Conservation (phyloP, 345 rosid species). For the Populus simonii region DNA sequence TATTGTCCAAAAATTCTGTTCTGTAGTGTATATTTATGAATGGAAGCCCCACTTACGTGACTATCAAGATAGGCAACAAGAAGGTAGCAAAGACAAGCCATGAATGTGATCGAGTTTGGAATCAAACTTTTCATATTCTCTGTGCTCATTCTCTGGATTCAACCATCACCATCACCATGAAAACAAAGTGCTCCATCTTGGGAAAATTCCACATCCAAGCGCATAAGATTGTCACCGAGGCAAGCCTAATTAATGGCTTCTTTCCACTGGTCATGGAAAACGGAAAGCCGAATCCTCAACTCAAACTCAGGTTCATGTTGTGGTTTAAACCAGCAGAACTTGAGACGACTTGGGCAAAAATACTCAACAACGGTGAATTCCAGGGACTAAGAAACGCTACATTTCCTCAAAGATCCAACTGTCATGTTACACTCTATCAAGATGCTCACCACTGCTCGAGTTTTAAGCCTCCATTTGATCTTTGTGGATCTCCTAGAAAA, state of each 20-base stretch:
- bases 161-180: constrained; percentile 58
- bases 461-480: constrained; percentile 52
- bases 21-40: constrained; percentile 48
- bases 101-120: constrained; percentile 73
- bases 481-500: constrained; percentile 42
- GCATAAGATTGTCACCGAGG: constrained; percentile 38
- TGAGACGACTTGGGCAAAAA: constrained; percentile 56
- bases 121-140: constrained; percentile 74
- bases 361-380: constrained; percentile 40
- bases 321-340: constrained; percentile 81
- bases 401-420: constrained; percentile 69
- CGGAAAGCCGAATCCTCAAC: constrained; percentile 44
- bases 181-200: constrained; percentile 60
- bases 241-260: constrained; percentile 54
- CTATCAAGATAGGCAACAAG: constrained; percentile 56
- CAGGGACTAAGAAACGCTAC: constrained; percentile 63
- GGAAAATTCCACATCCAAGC: constrained; percentile 58
- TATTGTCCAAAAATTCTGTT: neutral
- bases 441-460: constrained; percentile 59
- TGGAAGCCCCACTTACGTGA: constrained; percentile 65
- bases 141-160: constrained; percentile 72
- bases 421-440: constrained; percentile 67
- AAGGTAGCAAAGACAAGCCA: constrained; percentile 66
- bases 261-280: constrained; percentile 55
- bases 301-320: constrained; percentile 58